Percentiles rank a stretch among this genome's conserved stretches.
phyloP scores from a whole-genome alignment of 176 grass and related monocot species.

The Poa pratensis region DNA sequence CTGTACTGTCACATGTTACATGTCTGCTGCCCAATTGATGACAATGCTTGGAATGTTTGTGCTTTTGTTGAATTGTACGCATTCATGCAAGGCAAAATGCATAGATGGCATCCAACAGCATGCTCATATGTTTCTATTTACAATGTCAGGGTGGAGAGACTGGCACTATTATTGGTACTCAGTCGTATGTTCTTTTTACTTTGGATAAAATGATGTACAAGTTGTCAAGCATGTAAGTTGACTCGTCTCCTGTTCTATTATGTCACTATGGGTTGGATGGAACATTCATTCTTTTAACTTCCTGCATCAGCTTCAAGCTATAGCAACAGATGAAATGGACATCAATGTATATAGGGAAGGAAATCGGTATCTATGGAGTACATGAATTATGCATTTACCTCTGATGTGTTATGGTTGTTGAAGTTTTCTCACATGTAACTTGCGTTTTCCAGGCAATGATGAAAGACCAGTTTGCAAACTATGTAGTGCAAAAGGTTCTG shows the following conservation, averaged over 20 bases:
- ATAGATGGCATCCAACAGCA: not conserved
- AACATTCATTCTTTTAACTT: conserved; percentile 34
- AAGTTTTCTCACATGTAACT: conserved; percentile 18
- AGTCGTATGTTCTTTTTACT: conserved; percentile 98
- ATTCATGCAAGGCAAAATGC: not conserved
- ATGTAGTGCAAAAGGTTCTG: conserved; percentile 96
- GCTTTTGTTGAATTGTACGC: too few relatives aligned
- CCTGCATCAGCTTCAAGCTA: conserved; percentile 88
- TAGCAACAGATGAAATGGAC: conserved; percentile 97
- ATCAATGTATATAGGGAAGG: conserved; percentile 21
- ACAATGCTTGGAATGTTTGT: too few relatives aligned
- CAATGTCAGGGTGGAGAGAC: too few relatives aligned
- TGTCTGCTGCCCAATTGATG: too few relatives aligned
- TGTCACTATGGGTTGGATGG: not conserved
- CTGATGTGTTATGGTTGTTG: not conserved
- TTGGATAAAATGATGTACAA: conserved; percentile 99
- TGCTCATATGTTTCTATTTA: conserved; percentile 11
- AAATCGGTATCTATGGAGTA: not conserved
- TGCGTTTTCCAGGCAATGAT: conserved; percentile 79
- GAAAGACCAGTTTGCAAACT: conserved; percentile 99
- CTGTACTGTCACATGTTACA: too few relatives aligned
- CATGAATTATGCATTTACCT: not conserved
- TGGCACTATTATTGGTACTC: conserved; percentile 96
- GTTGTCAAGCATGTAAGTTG: conserved; percentile 83
- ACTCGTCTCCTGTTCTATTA: not conserved